Base-by-base conservation (phyloP, 257 asterid genomes). In the Perilla frutescens region DNA sequence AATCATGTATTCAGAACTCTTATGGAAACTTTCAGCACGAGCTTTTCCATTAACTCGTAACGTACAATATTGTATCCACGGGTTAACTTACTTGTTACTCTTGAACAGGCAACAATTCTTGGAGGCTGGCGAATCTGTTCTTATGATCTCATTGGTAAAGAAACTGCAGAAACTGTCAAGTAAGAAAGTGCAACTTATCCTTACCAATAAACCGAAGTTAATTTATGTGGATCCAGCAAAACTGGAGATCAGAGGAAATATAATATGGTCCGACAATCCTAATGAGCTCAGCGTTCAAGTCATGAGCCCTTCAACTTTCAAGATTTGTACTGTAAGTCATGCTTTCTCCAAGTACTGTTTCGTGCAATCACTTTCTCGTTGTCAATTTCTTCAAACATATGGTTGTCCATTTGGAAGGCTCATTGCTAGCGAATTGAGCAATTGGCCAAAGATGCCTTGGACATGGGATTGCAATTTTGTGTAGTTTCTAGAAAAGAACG, bases 171-270 rank as follows among this genome's bases (percentile, higher is more conserved):
- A 90, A 80, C 83, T 95, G 67, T 81, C 97, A 37, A 92, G 81
- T 93, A 95, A 95, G 91, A 95, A 95, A 75, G 98, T 92, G 77
- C 98, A 95, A 71, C 98, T 95, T 59, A 95, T 95, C 82, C 93
- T 95, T 26, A 95, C 99, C 48, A 89, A 92, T 86, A 95, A 92
- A 69, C 99, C 98, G 15, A 89, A 84, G 88, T 77, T 95, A 72
- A 86, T 95, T 70, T 95, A 90, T 39, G 92, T 95, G 13, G 98
- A 95, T 79, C 99, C 99, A 37, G 81, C 96, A 9, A 90, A 88
- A 70, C 64, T 92, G 88, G 82, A 83, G 62, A 84, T 87, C 68
- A 88, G 91, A 82, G 97, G 99, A 68, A 92, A 85, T 53, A 80
- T 95, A 68, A 82, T 85, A 32, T 95, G 99, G 99, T 95, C 99